Evolutionary conservation across 1,284 basidiomycete species (phyloP), one percentile per base, ranked within the genome.

Genomic region (Somion occarium): DNA sequence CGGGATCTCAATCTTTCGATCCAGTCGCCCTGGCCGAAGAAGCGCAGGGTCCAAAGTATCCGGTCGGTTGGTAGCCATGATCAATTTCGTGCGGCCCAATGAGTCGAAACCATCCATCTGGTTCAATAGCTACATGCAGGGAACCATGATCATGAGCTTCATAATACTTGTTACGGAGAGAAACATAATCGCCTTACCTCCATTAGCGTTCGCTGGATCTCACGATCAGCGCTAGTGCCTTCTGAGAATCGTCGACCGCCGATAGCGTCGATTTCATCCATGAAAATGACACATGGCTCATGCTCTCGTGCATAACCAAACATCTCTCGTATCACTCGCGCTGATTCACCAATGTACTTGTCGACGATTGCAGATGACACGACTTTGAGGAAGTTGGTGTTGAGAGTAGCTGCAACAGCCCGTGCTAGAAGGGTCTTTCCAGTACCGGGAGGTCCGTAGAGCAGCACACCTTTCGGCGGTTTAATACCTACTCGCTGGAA

Each of bases 21-120:
- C 97, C 34, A 99, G 77, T 54, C 97, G 88, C 48, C 97, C 96
- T 4, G 96, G 97, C 52, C 96, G 90, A 56, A 99, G 80, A 25
- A 99, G 82, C 4, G 97, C 97, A 13, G 97, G 97, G 72, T 99
- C 97, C 30, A 99, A 83, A 2, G 96, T 98, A 69, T 98, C 95
- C 1, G 94, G 94, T 65, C 94, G 79, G 75, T 97, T 97, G 30
- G 94, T 97, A 2, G 93, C 95, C 94, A 99, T 98, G 71, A 99
- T 99, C 52, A 99, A 83, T 72, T 99, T 99, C 39, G 95, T 99
- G 62, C 80, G 81, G 47, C 96, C 97, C 22, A 98, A 78, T 13
- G 94, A 92, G 71, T 99, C 97, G 74, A 99, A 99, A 26, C 97
- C 97, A 68, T 99, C 97, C 93, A 99, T 97, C 72, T 99, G 96